Base-by-base conservation (phyloP, 1,139 yeast species). In the Suzukiozyma palmioleophila region DNA sequence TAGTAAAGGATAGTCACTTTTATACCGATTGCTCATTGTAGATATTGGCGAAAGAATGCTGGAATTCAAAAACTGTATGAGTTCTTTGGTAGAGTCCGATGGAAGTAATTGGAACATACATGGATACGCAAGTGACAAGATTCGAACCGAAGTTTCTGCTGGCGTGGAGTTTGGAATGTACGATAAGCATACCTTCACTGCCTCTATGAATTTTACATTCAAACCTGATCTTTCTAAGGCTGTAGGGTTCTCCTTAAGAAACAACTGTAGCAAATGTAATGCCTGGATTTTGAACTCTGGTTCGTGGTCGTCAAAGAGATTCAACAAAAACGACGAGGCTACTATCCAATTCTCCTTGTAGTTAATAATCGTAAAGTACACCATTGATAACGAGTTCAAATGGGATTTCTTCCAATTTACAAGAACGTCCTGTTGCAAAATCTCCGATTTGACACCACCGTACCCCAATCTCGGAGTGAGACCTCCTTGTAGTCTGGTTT, bases 291-390 rank as follows among this genome's bases (percentile, higher is more conserved):
- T 77, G 39, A 68, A 57, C 7, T 47, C 45, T 0, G 74, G 64
- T 18, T 75, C 77, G 38, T 69, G 68, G 43, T 75, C 77, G 48
- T 79, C 84, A 15, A 77, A 53, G 9, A 77, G 53, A 43, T 76
- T 76, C 18, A 80, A 53, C 3, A 66, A 57, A 8, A 78, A 69
- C 1, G 84, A 77, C 0, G 79, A 59, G 1, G 77, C 44, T 5
- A 74, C 42, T 24, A 73, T 59, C 78, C 81, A 75, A 39, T 64
- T 45, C 6, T 44, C 48, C 0, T 40, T 35, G 4, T 49, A 40
- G 3, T 55, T 39, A 7, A 47, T 42, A 1, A 73, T 49, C 18
- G 66, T 43, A 33, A 59, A 54, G 52, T 64, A 61, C 3, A 69
- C 59, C 51, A 54, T 51, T 1, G 70, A 53, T 8, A 65, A 37